A percentile compares a stretch with the other conserved stretches of the same genome.
Evolutionary conservation across 345 rosid genomes (phyloP).

Genomic region (Eucalyptus fibrosa): DNA sequence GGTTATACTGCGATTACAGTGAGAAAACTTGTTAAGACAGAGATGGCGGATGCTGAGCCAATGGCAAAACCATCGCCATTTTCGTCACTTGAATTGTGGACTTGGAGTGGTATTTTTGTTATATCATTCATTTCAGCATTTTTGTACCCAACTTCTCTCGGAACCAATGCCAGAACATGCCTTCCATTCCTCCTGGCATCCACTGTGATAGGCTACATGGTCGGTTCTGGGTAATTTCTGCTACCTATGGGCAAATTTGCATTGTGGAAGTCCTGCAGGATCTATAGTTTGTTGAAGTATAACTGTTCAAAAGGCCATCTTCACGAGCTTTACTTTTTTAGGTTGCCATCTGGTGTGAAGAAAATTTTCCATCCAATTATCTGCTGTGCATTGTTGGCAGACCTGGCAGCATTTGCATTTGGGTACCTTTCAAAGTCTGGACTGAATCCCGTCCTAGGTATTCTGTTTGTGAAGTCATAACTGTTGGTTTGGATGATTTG

Average conservation of each 20-base stretch:
- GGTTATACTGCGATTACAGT: constrained; percentile 79
- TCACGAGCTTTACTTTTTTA: constrained; percentile 2
- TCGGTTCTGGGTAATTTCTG: constrained; percentile 61
- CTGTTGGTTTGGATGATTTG: neutral
- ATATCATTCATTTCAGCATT: constrained; percentile 56
- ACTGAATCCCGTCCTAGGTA: constrained; percentile 83
- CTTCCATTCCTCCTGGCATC: constrained; percentile 92
- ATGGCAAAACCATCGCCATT: constrained; percentile 85
- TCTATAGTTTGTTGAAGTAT: neutral
- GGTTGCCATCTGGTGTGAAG: constrained; percentile 74
- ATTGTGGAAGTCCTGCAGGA: neutral
- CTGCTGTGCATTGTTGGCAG: constrained; percentile 74
- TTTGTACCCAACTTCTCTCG: constrained; percentile 55
- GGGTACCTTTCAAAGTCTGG: constrained; percentile 74
- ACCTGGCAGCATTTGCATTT: constrained; percentile 69
- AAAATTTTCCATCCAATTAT: constrained; percentile 78
- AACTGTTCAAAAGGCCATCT: neutral
- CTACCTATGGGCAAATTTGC: neutral
- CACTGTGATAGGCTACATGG: constrained; percentile 80
- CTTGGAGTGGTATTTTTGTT: constrained; percentile 71
- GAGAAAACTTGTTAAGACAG: constrained; percentile 74
- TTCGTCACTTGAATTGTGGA: constrained; percentile 54
- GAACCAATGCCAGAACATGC: constrained; percentile 70
- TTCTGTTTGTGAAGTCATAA: neutral
- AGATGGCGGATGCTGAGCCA: constrained; percentile 87